Conservation (phyloP, 176 grass and related monocot genomes). For the Melocanna baccifera region DNA sequence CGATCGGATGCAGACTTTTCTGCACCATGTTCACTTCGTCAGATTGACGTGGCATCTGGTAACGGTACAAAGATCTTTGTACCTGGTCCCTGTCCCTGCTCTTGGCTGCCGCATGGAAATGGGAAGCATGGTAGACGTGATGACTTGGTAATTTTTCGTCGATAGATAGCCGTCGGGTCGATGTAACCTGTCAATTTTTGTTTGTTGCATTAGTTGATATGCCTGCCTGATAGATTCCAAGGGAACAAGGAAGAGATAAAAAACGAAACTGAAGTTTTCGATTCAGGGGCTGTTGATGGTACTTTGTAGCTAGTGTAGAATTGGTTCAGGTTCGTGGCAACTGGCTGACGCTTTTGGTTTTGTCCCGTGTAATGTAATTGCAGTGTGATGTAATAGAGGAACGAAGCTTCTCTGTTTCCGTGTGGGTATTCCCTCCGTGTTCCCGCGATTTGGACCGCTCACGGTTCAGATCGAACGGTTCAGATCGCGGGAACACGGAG, state of each 20-base stretch:
- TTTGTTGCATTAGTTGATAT: not conserved
- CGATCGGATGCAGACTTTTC: not conserved
- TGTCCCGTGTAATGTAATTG: conserved; percentile 15
- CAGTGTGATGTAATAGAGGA: conserved; percentile 22
- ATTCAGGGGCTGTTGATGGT: conserved; percentile 5
- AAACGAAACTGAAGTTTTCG: not conserved
- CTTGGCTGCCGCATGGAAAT: not conserved
- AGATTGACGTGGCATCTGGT: not conserved
- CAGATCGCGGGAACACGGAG: no score
- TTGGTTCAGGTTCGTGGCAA: conserved; percentile 28
- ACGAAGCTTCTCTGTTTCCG: no score
- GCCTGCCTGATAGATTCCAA: not conserved
- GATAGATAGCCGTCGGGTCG: not conserved
- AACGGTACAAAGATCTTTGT: not conserved
- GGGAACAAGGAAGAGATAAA: not conserved
- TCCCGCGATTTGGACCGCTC: no score
- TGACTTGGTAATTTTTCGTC: not conserved
- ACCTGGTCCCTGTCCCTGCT: not conserved
- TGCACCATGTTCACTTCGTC: not conserved
- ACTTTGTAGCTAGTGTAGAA: not conserved
- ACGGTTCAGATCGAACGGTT: no score
- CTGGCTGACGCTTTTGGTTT: conserved; percentile 3
- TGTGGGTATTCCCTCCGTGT: no score
- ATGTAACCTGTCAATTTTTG: not conserved
- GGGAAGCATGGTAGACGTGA: not conserved